Conservation (phyloP, 2,329 filamentous ascomycete genomes). For the Tolypocladium capitatum region DNA sequence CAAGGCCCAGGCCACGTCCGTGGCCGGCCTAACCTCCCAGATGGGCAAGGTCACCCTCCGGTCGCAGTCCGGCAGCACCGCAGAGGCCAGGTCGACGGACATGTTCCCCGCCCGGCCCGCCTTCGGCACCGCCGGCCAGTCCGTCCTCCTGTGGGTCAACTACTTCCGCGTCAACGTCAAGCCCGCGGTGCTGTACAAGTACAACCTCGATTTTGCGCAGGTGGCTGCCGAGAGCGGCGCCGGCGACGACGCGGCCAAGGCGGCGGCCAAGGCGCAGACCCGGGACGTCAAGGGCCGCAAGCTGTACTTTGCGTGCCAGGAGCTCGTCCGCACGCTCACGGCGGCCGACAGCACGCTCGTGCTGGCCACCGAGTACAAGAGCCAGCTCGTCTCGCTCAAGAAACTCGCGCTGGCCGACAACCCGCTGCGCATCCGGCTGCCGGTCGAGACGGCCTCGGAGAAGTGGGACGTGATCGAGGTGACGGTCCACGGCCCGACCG, state of each 20-base stretch:
- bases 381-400: constrained; percentile 27
- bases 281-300: constrained; percentile 28
- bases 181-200: constrained; percentile 26
- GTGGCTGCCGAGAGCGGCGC: constrained; percentile 4
- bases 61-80: constrained; percentile 3
- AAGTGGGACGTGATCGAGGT: constrained; percentile 24
- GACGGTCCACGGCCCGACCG: constrained; percentile 24
- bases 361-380: constrained; percentile 37
- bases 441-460: constrained; percentile 15
- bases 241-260: constrained; percentile 1
- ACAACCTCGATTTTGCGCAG: constrained; percentile 26
- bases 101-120: constrained; percentile 34
- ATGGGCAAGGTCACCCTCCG: constrained; percentile 22
- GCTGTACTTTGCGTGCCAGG: constrained; percentile 26
- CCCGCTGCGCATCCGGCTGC: constrained; percentile 21
- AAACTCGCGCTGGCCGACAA: constrained; percentile 22
- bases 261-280: constrained; percentile 4
- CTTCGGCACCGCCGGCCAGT: constrained; percentile 30
- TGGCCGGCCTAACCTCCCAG: constrained; percentile 17
- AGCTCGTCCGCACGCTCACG: constrained; percentile 22
- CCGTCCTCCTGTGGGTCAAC: constrained; percentile 38
- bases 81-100: constrained; percentile 5
- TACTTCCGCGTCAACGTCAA: constrained; percentile 34
- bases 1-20: constrained; percentile 12
- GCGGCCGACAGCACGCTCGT: constrained; percentile 15